A percentile compares a stretch with the other conserved stretches of the same genome.
Evolutionary conservation across 2,329 filamentous ascomycete species (phyloP).

Genomic region (Simplicillium sp.): DNA sequence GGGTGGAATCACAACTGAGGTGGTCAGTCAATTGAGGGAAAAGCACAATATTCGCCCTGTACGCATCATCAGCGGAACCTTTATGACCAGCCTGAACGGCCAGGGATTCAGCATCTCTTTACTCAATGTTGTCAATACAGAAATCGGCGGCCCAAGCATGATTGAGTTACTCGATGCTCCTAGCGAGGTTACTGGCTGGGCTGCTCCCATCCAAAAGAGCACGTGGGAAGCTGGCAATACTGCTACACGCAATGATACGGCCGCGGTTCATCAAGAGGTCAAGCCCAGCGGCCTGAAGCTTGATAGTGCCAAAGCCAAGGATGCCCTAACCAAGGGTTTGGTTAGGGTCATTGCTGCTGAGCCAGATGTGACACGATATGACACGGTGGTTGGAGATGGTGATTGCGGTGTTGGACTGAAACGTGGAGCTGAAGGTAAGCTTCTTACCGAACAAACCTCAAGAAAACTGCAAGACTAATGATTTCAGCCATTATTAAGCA

Average conservation of each 20-base stretch:
- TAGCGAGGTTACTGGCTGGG: constrained; percentile 62
- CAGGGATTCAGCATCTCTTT: constrained; percentile 66
- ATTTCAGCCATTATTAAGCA: constrained; percentile 41
- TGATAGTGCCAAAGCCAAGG: constrained; percentile 39
- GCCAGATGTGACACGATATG: constrained; percentile 62
- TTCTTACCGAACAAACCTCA: background rate
- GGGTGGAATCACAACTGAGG: constrained; percentile 61
- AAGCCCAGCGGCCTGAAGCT: constrained; percentile 40
- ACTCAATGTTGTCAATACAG: constrained; percentile 51
- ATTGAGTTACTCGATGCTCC: constrained; percentile 62
- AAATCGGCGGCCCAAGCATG: constrained; percentile 51
- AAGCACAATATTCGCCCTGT: constrained; percentile 52
- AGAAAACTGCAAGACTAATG: constrained; percentile 10
- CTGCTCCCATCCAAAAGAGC: constrained; percentile 48
- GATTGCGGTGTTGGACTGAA: constrained; percentile 84
- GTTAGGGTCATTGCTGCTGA: constrained; percentile 56
- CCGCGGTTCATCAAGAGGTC: constrained; percentile 18
- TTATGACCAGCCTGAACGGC: constrained; percentile 72
- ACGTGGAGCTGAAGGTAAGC: constrained; percentile 67
- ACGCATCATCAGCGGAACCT: constrained; percentile 59
- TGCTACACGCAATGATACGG: constrained; percentile 31
- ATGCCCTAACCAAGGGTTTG: constrained; percentile 46
- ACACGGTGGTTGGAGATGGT: constrained; percentile 81
- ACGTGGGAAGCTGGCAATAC: constrained; percentile 54
- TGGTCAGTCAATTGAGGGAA: constrained; percentile 50